Base-by-base conservation (phyloP, 1,284 basidiomycete species). In the Sporisorium exsertum region DNA sequence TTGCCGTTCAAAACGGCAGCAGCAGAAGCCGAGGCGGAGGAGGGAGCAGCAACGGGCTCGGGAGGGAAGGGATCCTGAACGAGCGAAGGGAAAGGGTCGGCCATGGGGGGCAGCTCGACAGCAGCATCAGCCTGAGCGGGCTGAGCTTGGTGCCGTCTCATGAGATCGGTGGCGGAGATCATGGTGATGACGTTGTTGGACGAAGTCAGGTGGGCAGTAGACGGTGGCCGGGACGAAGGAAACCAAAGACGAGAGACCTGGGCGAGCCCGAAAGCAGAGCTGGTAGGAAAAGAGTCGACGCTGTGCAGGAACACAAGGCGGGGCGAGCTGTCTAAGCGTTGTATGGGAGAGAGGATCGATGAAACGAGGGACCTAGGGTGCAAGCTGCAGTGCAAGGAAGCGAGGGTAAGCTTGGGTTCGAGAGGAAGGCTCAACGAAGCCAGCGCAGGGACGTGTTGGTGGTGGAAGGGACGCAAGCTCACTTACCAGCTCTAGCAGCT, bases 41-140 rank as follows among this genome's bases (percentile, higher is more conserved):
- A 33, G 26, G 55, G 22, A 57, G 64, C 42, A 60, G 59, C 58
- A 42, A 46, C 52, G 10, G 57, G 62, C 40, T 61, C 49, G 33
- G 70, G 49, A 2, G 80, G 81, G 72, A 81, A 83, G 27, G 81
- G 81, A 40, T 83, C 81, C 51, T 73, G 75, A 20, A 40, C 47
- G 53, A 85, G 77, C 35, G 82, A 75, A 2, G 83, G 83, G 66
- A 85, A 85, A 37, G 77, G 81, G 52, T 82, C 79, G 24, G 68
- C 75, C 73, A 80, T 80, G 35, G 74, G 73, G 33, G 64, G 57
- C 52, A 55, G 51, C 3, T 78, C 73, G 37, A 69, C 75, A 43
- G 77, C 67, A 40, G 83, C 64, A 47, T 72, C 71, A 12, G 73
- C 58, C 15, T 50, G 26, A 26, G 59, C 49, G 42, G 54, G 62